Evolutionary conservation across 2,329 filamentous ascomycete genomes (phyloP), one percentile per base, ranked within the genome.

Genomic region (Colletotrichum tanaceti): DNA sequence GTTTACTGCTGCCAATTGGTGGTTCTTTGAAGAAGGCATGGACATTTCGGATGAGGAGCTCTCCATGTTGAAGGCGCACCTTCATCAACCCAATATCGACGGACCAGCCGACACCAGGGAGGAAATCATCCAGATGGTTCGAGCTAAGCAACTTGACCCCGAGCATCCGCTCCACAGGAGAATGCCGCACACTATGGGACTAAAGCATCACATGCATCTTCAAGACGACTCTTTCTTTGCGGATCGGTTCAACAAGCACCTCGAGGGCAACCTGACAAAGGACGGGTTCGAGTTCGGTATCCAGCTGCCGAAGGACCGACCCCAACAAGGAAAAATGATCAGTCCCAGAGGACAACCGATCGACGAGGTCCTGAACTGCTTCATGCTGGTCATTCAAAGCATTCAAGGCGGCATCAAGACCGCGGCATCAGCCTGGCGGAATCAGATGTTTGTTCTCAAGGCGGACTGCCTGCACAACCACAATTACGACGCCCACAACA

Each of bases 261-360:
- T 63, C 2, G 32, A 16, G 2, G 58, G 46, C 7, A 46, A 49
- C 10, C 46, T 60, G 1, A 52, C 55, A 4, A 71, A 72, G 35
- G 65, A 68, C 14, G 68, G 70, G 46, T 75, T 71, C 58, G 70
- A 73, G 39, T 74, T 74, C 39, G 72, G 71, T 41, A 57, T 68
- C 43, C 41, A 63, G 38, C 46, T 75, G 2, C 68, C 70, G 10
- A 13, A 28, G 9, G n/a, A 52, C 41, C 71, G 68, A 28, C 72
- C 73, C 1, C 46, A 22, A 10, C 55, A 68, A 14, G 71, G 68
- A 13, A 41, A 60, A 39, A 58, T 20, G 6, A 69, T 71, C 53
- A 39, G 5, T 1, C 68, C 71, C 13, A 63, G 73, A 10, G 72
- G 72, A 11, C 65, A 71, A 9, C 16, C 28, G 1, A 68, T 73